Conservation (phyloP, 2,329 filamentous ascomycete species). For the Hypoxylon sp. region DNA sequence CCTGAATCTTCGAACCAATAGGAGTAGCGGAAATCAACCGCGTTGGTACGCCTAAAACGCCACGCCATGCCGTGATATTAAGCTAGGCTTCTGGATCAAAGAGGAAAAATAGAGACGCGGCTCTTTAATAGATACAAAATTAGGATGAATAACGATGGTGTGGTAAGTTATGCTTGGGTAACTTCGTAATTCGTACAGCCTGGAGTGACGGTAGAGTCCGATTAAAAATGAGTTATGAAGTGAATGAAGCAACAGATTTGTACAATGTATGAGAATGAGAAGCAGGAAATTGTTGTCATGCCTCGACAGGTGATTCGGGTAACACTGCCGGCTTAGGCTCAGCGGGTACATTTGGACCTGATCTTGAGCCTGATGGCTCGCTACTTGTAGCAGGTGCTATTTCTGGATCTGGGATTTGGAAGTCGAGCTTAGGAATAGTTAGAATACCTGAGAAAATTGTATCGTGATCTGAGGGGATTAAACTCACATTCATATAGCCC, state of each 20-base stretch:
- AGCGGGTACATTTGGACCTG: constrained; percentile 45
- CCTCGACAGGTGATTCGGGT: constrained; percentile 21
- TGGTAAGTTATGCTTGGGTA: constrained; percentile 44
- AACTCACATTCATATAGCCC: constrained; percentile 85
- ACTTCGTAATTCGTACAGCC: constrained; percentile 52
- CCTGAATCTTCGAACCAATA: constrained; percentile 7
- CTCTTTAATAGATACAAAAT: constrained; percentile 33
- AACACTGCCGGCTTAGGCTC: constrained; percentile 38
- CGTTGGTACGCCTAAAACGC: constrained; percentile 41
- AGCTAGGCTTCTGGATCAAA: constrained; percentile 26
- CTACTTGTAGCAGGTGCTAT: constrained; percentile 68
- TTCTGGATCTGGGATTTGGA: constrained; percentile 85
- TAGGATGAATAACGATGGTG: constrained; percentile 22
- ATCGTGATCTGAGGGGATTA: background rate
- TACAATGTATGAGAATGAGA: constrained; percentile 20
- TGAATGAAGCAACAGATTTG: constrained; percentile 33
- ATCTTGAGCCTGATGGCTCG: constrained; percentile 60
- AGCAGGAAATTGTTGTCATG: constrained; percentile 11
- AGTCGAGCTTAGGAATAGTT: constrained; percentile 74
- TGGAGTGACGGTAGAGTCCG: constrained; percentile 36
- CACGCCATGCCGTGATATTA: constrained; percentile 40
- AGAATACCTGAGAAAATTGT: constrained; percentile 36
- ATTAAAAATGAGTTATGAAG: constrained; percentile 42
- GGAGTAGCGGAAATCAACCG: constrained; percentile 18
- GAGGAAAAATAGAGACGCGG: constrained; percentile 26